These are phyloP conservation scores for Psilocybe subaeruginosa DNA, from an alignment of 768 basidiomycete species.

Conservation along the genomic window DNA sequence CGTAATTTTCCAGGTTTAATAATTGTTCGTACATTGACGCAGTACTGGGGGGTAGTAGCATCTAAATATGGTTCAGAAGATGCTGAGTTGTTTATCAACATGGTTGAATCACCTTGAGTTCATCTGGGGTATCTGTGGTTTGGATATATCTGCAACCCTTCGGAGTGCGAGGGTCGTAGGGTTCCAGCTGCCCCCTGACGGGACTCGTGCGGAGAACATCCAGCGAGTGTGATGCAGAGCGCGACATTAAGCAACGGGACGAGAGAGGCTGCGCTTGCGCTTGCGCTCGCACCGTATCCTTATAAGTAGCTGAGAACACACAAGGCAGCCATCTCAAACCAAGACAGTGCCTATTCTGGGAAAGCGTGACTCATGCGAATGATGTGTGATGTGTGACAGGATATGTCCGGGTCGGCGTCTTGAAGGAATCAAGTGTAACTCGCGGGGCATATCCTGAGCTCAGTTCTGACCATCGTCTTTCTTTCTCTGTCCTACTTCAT, in stretches of 20 bases:
- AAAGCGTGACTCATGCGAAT: constrained; percentile 15
- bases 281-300: constrained; percentile 9
- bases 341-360: constrained; percentile 6
- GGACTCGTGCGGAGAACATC: constrained; percentile 67
- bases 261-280: constrained; percentile 6
- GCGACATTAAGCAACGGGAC: constrained; percentile 27
- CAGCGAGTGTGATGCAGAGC: constrained; percentile 31
- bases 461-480: constrained; percentile 6
- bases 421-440: constrained; percentile 20
- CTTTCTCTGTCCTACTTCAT: constrained; percentile 13
- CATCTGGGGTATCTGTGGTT: constrained; percentile 75
- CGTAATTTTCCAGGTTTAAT: constrained; percentile 60
- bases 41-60: constrained; percentile 70
- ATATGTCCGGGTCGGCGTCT: constrained; percentile 24
- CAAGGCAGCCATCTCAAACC: constrained; percentile 26
- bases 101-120: constrained; percentile 57
- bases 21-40: constrained; percentile 68
- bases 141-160: constrained; percentile 73
- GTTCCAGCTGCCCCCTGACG: constrained; percentile 76
- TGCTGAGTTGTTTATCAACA: not conserved
- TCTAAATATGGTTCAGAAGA: constrained; percentile 36
- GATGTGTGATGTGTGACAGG: constrained; percentile 1
- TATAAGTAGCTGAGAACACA: constrained; percentile 11
- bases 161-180: constrained; percentile 57
- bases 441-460: constrained; percentile 7